Evolutionary conservation across 768 basidiomycete species (phyloP).

Genomic region (Suillus luteus): DNA sequence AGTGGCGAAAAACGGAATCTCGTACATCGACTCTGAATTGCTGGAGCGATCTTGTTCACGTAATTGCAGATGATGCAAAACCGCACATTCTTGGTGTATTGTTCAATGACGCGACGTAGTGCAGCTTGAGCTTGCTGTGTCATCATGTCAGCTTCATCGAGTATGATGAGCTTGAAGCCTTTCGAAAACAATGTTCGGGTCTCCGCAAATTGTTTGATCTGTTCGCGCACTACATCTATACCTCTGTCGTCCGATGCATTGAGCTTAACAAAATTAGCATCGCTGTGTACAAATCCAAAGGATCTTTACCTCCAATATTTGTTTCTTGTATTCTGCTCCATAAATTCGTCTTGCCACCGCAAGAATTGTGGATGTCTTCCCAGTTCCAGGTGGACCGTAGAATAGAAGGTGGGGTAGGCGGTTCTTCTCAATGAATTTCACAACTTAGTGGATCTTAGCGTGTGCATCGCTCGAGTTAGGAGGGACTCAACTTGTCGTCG

Average conservation of each 20-base stretch:
- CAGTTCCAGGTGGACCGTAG: constrained; percentile 98
- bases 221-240: constrained; percentile 97
- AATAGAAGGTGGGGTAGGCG: constrained; percentile 92
- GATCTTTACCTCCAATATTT: constrained; percentile 81
- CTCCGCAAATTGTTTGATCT: constrained; percentile 98
- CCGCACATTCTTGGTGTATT: constrained; percentile 97
- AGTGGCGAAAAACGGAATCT: constrained; percentile 96
- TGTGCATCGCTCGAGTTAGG: neutral
- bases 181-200: constrained; percentile 90
- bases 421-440: constrained; percentile 95
- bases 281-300: constrained; percentile 8
- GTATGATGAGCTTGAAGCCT: constrained; percentile 95
- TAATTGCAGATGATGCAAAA: constrained; percentile 99
- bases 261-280: constrained; percentile 49
- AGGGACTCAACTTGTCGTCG: constrained; percentile 72
- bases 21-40: constrained; percentile 98
- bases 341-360: constrained; percentile 96
- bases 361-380: constrained; percentile 96
- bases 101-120: constrained; percentile 94
- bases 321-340: constrained; percentile 81
- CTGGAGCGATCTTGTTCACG: constrained; percentile 98
- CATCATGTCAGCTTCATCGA: constrained; percentile 99
- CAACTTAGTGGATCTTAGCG: constrained; percentile 56
- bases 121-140: constrained; percentile 97
- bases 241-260: constrained; percentile 99